Conservation (phyloP, 1,284 basidiomycete species). For the Chalciporus sp. region DNA sequence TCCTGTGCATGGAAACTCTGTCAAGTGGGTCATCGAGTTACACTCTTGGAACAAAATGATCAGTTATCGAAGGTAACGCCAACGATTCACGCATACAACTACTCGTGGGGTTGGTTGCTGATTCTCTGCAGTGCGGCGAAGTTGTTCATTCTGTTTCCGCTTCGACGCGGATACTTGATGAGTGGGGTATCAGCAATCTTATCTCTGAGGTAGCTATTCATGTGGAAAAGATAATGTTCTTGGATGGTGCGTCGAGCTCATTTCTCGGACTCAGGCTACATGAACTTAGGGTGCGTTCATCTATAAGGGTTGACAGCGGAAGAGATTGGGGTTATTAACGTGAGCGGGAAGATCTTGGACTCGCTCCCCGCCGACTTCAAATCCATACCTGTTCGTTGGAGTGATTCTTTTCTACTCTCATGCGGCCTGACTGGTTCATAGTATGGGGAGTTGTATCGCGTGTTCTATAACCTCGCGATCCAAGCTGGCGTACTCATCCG, state of each 20-base stretch:
- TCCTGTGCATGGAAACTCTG: constrained; percentile 45
- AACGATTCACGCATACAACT: too few species aligned
- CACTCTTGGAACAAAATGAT: constrained; percentile 42
- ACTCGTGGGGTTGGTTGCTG: too few species aligned
- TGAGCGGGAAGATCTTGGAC: constrained; percentile 40
- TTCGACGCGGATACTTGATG: constrained; percentile 46
- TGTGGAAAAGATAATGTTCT: constrained; percentile 32
- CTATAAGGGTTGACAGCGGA: constrained; percentile 38
- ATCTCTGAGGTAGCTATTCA: constrained; percentile 36
- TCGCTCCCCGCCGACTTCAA: constrained; percentile 39
- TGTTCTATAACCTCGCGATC: constrained; percentile 51
- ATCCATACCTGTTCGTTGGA: constrained; percentile 36
- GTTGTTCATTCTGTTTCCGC: constrained; percentile 38
- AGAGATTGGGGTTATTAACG: constrained; percentile 36
- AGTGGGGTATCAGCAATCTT: constrained; percentile 43
- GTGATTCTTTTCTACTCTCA: not conserved
- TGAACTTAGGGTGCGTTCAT: not conserved
- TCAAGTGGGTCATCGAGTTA: constrained; percentile 45
- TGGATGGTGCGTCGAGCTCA: constrained; percentile 16
- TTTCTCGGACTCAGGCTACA: not conserved
- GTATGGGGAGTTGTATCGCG: constrained; percentile 58
- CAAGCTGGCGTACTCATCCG: constrained; percentile 50
- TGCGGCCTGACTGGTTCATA: constrained; percentile 32
- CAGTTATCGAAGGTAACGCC: constrained; percentile 36
- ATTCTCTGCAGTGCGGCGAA: constrained; percentile 13